Base-by-base conservation (phyloP, 441 rosid genomes). In the Pelargonium cotyledonis region DNA sequence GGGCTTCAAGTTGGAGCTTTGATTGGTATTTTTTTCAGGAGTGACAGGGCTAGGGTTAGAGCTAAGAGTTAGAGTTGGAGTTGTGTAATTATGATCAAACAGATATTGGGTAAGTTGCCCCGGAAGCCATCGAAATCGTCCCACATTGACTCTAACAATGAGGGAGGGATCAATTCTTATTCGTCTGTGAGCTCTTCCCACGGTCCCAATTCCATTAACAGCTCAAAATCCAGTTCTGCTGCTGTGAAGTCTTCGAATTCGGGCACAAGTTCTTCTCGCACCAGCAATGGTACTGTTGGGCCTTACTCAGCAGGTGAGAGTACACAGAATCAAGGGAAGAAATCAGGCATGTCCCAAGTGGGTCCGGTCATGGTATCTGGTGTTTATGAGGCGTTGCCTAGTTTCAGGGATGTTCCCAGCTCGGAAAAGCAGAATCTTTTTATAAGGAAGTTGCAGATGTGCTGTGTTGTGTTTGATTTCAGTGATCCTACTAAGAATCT, bases 121-220 rank as follows among this genome's bases (percentile, higher is more conserved):
- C 80, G 86, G 65, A 91, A 91, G 55, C 86, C 91, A 49, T 89
- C 96, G 44, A 91, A 88, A 81, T 82, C 97, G 1, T 89, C 91
- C 0, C 82, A 75, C 31, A 77, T 69, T 76, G 93, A 84, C 67
- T 57, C 62, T 57, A 57, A 57, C 62, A 57, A 19, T 57, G 87
- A 82, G 38, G 89, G 78, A 16, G 85, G 76, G 67, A 68, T 74
- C 73, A 79, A 81, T 75, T 77, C 73, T 6, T 69, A 72, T 75
- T 69, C 82, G 26, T 67, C 83, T 79, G 44, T 76, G 26, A 80
- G 81, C 71, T 75, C 89, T 7, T 76, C 84, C 68, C 47, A 70
- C 62, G 82, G 72, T 14, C 78, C 84, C 47, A 80, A 79, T 82
- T 77, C 89, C 41, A 40, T 71, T 55, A 80, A 62, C 80, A 68